Evolutionary conservation across 1,284 basidiomycete genomes (phyloP).

Genomic region (Coniferiporia sulphurascens): DNA sequence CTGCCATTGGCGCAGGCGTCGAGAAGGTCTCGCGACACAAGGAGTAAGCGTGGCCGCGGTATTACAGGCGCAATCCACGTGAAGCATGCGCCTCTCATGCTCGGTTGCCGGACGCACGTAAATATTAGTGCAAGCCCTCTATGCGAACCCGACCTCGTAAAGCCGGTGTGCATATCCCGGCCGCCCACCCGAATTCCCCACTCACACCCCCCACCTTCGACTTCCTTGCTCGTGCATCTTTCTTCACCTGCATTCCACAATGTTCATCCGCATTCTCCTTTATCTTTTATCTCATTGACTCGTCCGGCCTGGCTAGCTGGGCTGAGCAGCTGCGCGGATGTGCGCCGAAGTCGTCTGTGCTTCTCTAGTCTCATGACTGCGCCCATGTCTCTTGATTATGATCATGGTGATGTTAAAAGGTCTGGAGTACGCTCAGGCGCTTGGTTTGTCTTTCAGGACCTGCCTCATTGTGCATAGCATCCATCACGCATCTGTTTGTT

Average conservation of each 20-base stretch:
- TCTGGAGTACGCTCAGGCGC: background rate
- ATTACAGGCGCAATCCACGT: background rate
- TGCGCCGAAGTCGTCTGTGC: background rate
- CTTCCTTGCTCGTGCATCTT: background rate
- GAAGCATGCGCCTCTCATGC: background rate
- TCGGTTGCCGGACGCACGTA: background rate
- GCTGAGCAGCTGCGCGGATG: background rate
- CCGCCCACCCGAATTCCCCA: too few species aligned
- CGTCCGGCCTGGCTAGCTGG: background rate
- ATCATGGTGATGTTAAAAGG: background rate
- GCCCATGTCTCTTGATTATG: background rate
- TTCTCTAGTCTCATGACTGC: background rate
- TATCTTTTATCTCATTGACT: background rate
- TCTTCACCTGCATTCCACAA: background rate
- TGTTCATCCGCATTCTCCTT: background rate
- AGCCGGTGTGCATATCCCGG: too few species aligned
- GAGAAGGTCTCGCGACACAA: constrained; percentile 68
- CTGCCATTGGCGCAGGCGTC: constrained; percentile 55
- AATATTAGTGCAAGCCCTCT: background rate
- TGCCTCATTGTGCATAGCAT: too few species aligned
- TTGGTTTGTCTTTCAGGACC: background rate
- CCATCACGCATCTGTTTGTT: too few species aligned
- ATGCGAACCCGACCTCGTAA: too few species aligned
- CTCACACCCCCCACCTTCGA: background rate
- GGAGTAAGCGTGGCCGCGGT: constrained; percentile 22